Conservation (phyloP, 2,329 filamentous ascomycete species). For the Epichloe glyceriae region DNA sequence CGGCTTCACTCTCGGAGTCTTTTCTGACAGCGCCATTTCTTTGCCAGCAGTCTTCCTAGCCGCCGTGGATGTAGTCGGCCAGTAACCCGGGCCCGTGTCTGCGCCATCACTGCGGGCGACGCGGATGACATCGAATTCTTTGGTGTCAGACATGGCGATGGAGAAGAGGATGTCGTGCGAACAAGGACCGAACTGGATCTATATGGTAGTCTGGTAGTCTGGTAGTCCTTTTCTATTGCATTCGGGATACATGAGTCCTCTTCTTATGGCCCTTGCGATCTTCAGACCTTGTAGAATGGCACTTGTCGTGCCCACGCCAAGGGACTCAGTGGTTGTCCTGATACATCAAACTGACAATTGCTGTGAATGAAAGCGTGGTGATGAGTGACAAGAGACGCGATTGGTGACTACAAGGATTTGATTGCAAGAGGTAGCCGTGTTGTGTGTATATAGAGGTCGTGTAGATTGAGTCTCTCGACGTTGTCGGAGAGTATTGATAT, state of each 20-base stretch:
- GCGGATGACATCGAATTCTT: constrained; percentile 28
- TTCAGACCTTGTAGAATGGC: background rate
- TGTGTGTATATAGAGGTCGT: too few species aligned
- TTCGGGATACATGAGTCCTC: background rate
- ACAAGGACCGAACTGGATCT: background rate
- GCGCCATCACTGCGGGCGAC: constrained; percentile 33
- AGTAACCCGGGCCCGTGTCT: constrained; percentile 32
- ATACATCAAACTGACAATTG: background rate
- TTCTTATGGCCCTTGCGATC: background rate
- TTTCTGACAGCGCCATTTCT: constrained; percentile 19
- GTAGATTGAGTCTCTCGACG: too few species aligned
- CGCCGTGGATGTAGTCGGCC: constrained; percentile 21
- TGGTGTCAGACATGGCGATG: constrained; percentile 20
- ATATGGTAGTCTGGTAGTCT: too few species aligned
- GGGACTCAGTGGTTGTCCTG: background rate
- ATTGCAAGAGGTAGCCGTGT: background rate
- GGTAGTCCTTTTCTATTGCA: background rate
- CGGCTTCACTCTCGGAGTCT: constrained; percentile 25
- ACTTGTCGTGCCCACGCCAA: background rate
- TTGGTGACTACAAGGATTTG: too few species aligned
- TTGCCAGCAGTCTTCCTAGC: constrained; percentile 24
- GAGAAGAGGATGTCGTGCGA: background rate
- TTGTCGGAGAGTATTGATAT: too few species aligned
- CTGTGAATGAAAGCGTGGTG: background rate
- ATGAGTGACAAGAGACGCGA: background rate